Base-by-base conservation (phyloP, 768 basidiomycete genomes). In the Boletellus sp. region DNA sequence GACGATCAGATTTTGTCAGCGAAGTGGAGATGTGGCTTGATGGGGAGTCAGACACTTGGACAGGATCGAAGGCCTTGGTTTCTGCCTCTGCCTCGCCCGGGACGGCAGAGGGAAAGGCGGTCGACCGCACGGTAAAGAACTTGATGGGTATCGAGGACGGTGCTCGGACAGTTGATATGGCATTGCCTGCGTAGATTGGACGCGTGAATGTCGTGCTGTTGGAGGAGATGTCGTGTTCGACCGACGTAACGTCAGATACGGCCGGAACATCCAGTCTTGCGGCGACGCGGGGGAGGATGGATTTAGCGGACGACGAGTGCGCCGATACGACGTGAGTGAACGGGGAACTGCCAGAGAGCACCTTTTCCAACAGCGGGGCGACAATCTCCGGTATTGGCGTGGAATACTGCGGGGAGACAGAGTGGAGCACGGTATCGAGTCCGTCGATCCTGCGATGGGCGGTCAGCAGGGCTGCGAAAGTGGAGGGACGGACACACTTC, bases 101-200 rank as follows among this genome's bases (percentile, higher is more conserved):
- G 9, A 67, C 32, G 6, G 82, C 80, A 31, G 92, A 85, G 24
- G 84, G 73, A 70, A 96, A 98, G 10, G 93, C 90, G 2, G 94
- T 95, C 15, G 86, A 82, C 55, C 96, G 84, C 20, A 98, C 90
- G 35, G 95, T 96, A 72, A 98, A 92, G 68, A 99, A 83, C 68
- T 98, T 98, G 73, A 94, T 70, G 26, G 80, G 78, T 60, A 96
- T 78, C 45, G 79, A 78, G n/a, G 81, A 79, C 0, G 84, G 74
- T 0, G 88, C 89, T 51, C 85, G 84, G 57, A 99, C 85, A 37
- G 94, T 95, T 22, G 94, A 80, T 48, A 98, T 92, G 39, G 96
- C 96, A 63, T 98, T 98, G 42, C 96, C 96, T 20, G 96, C 96
- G 61, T 99, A 98, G 61, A 98, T 96, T 23, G 92, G 93, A 22